Conservation (phyloP, 257 asterid genomes). For the Phtheirospermum japonicum region DNA sequence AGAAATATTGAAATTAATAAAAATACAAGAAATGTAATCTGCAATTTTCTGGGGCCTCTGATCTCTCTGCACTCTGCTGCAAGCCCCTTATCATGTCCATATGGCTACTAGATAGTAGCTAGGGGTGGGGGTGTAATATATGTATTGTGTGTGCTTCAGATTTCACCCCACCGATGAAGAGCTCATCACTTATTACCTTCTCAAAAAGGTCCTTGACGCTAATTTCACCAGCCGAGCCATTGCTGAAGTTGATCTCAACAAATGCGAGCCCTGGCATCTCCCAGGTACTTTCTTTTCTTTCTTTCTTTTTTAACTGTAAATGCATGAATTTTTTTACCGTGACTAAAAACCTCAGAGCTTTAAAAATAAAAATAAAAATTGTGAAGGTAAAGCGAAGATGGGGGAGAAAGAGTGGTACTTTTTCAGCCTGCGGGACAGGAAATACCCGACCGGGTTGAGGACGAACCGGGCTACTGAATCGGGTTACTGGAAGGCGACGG, state of each 20-base stretch:
- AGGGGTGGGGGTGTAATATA: no score
- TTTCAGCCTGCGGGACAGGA: slow-evolving; percentile 78
- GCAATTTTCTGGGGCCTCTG: no score
- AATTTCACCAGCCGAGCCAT: slow-evolving; percentile 65
- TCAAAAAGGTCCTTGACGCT: slow-evolving; percentile 71
- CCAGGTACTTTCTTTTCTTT: slow-evolving; percentile 45
- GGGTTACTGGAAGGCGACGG: slow-evolving; percentile 97
- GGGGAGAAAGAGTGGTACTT: slow-evolving; percentile 97
- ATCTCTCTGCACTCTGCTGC: no score
- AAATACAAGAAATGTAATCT: no score
- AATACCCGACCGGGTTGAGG: slow-evolving; percentile 83
- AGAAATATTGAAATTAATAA: no score
- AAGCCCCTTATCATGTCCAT: no score
- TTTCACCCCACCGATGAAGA: slow-evolving; percentile 95
- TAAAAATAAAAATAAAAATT: no score
- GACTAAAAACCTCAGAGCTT: no score
- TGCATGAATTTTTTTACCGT: no score
- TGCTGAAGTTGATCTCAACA: slow-evolving; percentile 88
- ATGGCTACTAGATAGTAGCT: no score
- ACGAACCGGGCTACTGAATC: slow-evolving; percentile 95
- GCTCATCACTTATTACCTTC: slow-evolving; percentile 72
- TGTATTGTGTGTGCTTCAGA: no score
- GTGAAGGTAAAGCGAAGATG: slow-evolving; percentile 66
- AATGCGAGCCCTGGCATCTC: slow-evolving; percentile 92
- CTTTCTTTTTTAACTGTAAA: no score